Evolutionary conservation across 2,329 filamentous ascomycete species (phyloP), one percentile per base, ranked within the genome.

Genomic region (Phaeoacremonium minimum): DNA sequence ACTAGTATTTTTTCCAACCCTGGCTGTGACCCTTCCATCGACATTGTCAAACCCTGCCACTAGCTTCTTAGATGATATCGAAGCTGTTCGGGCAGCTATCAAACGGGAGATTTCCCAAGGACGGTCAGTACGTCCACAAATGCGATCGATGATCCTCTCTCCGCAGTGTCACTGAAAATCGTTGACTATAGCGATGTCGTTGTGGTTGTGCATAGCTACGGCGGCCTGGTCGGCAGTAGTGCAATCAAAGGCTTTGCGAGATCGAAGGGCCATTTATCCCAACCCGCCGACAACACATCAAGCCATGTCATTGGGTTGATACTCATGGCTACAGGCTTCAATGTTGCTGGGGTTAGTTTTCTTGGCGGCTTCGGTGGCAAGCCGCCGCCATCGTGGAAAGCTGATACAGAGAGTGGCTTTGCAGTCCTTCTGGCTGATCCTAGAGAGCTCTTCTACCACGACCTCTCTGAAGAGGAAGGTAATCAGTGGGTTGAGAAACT

Each of bases 121-220:
- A n/a, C n/a, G n/a, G n/a, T n/a, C n/a, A n/a, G n/a, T n/a, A n/a
- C n/a, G n/a, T n/a, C n/a, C n/a, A n/a, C n/a, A n/a, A n/a, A n/a
- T n/a, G n/a, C n/a, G n/a, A n/a, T n/a, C n/a, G n/a, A n/a, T n/a
- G n/a, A n/a, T n/a, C n/a, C n/a, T n/a, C n/a, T n/a, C n/a, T n/a
- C n/a, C n/a, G n/a, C n/a, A n/a, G n/a, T n/a, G n/a, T n/a, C n/a
- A n/a, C n/a, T n/a, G n/a, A n/a, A 71, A 32, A 65, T 53, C 4
- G 39, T 33, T 2, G 41, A 54, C 7, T 64, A 64, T 2, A 54
- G 47, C 15, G 49, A 74, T 37, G 69, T 74, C 3, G 52, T 75
- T 4, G 53, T 75, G 5, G 46, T 71, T 4, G 61, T 57, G 2
- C 70, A 75, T 49, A 72, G 69, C 0, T 75, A 71, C 37, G 69